Evolutionary conservation across 805 yeast species (phyloP).

Genomic region (Millerozyma miso): DNA sequence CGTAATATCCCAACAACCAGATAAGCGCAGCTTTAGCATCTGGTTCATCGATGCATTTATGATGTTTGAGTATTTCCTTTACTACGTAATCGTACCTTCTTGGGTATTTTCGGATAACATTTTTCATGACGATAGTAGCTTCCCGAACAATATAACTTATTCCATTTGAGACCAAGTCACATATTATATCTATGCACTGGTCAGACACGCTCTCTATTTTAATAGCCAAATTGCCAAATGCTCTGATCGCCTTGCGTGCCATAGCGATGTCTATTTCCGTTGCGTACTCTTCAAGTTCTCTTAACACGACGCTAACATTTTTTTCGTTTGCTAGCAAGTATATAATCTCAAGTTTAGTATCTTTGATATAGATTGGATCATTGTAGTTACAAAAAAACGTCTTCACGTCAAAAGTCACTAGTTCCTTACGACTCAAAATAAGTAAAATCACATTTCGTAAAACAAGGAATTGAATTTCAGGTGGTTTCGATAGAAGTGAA

Average conservation of each 20-base stretch:
- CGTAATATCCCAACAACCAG: slow-evolving; percentile 82
- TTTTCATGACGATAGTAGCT: slow-evolving; percentile 67
- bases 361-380: slow-evolving; percentile 85
- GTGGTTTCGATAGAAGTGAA: slow-evolving; percentile 65
- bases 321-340: slow-evolving; percentile 67
- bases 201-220: slow-evolving; percentile 61
- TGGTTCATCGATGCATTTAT: slow-evolving; percentile 57
- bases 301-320: slow-evolving; percentile 58
- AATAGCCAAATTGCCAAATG: slow-evolving; percentile 85
- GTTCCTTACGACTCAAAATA: slow-evolving; percentile 58
- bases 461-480: slow-evolving; percentile 80
- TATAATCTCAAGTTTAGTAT: slow-evolving; percentile 84
- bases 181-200: slow-evolving; percentile 59
- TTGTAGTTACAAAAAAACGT: slow-evolving; percentile 78
- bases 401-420: slow-evolving; percentile 64
- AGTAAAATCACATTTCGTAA: slow-evolving; percentile 76
- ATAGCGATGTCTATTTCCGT: slow-evolving; percentile 81
- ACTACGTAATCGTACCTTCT: slow-evolving; percentile 40
- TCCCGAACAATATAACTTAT: slow-evolving; percentile 78
- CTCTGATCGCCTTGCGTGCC: slow-evolving; percentile 83
- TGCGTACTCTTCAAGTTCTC: slow-evolving; percentile 82
- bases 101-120: slow-evolving; percentile 75
- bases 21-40: slow-evolving; percentile 74
- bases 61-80: slow-evolving; percentile 24
- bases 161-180: slow-evolving; percentile 58